phyloP scores from a whole-genome alignment of 2,329 filamentous ascomycete species.

The Ophiostoma himal-ulmi region DNA sequence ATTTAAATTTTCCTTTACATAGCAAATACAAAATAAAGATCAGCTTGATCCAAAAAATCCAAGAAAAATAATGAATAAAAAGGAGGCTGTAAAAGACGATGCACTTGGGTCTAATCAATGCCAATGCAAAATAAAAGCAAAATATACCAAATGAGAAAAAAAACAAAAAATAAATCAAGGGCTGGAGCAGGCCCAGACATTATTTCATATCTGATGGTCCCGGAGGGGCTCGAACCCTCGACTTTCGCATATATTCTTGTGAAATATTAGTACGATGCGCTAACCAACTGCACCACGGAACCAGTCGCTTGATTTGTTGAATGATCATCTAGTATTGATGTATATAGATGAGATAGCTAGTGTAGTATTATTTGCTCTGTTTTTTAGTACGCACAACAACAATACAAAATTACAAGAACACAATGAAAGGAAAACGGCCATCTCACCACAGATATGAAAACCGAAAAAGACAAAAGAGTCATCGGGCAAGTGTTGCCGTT shows the following conservation, averaged over 20 bases:
- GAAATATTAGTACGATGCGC: slow-evolving; percentile 28
- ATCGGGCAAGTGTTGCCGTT: neutral
- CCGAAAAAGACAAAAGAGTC: no score
- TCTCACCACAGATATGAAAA: no score
- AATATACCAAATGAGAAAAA: neutral
- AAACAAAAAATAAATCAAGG: neutral
- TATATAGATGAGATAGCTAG: neutral
- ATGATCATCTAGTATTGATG: neutral
- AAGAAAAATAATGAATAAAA: neutral
- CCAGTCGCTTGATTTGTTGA: slow-evolving; percentile 22
- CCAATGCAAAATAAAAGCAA: neutral
- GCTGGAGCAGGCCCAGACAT: slow-evolving; percentile 18
- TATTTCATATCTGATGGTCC: slow-evolving; percentile 24
- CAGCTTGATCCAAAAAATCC: no score
- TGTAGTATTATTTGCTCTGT: neutral
- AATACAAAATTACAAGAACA: no score
- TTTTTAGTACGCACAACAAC: no score
- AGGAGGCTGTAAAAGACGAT: neutral
- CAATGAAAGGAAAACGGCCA: neutral
- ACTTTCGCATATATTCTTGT: slow-evolving; percentile 26
- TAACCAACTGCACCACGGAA: slow-evolving; percentile 29
- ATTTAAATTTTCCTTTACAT: no score
- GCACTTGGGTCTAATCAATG: neutral
- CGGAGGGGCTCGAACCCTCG: slow-evolving; percentile 28
- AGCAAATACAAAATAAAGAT: no score